These are phyloP conservation scores for Lactarius sp. DNA, from an alignment of 768 basidiomycete genomes.

Conservation along the genomic window DNA sequence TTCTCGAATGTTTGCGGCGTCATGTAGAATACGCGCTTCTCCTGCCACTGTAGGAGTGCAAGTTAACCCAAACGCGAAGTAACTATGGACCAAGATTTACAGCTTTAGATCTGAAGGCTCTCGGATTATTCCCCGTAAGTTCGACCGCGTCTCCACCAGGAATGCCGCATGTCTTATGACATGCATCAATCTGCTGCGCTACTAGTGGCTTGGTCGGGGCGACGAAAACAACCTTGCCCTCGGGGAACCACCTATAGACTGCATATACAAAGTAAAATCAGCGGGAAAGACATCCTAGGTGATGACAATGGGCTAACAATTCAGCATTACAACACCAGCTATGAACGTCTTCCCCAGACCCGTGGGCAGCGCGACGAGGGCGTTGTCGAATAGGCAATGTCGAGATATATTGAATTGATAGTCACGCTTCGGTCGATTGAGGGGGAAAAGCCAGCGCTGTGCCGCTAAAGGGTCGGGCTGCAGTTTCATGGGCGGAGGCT, in stretches of 20 bases:
- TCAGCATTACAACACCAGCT: slow-evolving; percentile 94
- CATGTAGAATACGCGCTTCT: slow-evolving; percentile 89
- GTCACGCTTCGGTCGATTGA: slow-evolving; percentile 81
- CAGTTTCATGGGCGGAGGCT: slow-evolving; percentile 78
- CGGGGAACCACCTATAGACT: slow-evolving; percentile 92
- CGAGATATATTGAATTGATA: slow-evolving; percentile 94
- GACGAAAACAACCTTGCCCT: slow-evolving; percentile 89
- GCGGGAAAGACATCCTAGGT: not conserved
- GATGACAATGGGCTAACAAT: slow-evolving; percentile 51
- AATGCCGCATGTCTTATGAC: slow-evolving; percentile 90
- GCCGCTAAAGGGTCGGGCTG: slow-evolving; percentile 70
- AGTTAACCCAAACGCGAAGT: not conserved
- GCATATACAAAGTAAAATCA: slow-evolving; percentile 14
- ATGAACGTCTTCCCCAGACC: slow-evolving; percentile 98
- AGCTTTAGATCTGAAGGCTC: slow-evolving; percentile 48
- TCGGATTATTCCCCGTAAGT: slow-evolving; percentile 71
- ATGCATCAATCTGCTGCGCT: slow-evolving; percentile 90
- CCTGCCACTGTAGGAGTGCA: slow-evolving; percentile 52
- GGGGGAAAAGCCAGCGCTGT: slow-evolving; percentile 87
- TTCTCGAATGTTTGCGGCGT: slow-evolving; percentile 93
- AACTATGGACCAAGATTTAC: slow-evolving; percentile 38
- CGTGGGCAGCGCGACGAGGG: slow-evolving; percentile 90
- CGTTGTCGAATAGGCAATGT: slow-evolving; percentile 84
- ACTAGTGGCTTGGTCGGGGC: slow-evolving; percentile 97
- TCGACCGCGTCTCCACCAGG: slow-evolving; percentile 81